Evolutionary conservation across 2,329 filamentous ascomycete genomes (phyloP).

Genomic region (Phialemonium atrogriseum): DNA sequence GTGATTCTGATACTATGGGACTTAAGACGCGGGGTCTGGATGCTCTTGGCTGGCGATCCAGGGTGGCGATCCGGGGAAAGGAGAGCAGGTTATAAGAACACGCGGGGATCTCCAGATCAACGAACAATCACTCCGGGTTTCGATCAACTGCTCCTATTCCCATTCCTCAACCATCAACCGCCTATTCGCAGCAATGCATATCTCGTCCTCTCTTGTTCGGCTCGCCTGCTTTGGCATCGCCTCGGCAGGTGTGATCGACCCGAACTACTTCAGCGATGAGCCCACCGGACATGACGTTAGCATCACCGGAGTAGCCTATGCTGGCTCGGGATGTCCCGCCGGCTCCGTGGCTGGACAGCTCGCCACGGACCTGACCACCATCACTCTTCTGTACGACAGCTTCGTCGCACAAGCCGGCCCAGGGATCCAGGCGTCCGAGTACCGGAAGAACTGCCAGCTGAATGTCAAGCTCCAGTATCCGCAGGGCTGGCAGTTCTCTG

Average conservation of each 20-base stretch:
- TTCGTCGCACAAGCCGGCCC: constrained; percentile 42
- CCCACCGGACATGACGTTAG: constrained; percentile 17
- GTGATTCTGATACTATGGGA: too few species aligned
- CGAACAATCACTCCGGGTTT: too few species aligned
- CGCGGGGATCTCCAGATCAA: too few species aligned
- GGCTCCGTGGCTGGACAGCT: constrained; percentile 15
- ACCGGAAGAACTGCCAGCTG: constrained; percentile 45
- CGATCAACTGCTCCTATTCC: too few species aligned
- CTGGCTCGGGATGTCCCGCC: constrained; percentile 19
- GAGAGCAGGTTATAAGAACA: too few species aligned
- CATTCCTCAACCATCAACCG: too few species aligned
- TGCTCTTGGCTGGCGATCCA: too few species aligned
- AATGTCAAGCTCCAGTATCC: constrained; percentile 43
- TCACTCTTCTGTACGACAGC: constrained; percentile 44
- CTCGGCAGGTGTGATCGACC: neutral
- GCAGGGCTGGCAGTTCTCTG: constrained; percentile 42
- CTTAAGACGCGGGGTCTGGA: too few species aligned
- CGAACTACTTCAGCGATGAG: too few species aligned
- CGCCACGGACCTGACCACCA: constrained; percentile 16
- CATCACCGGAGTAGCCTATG: constrained; percentile 16
- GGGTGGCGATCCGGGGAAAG: too few species aligned
- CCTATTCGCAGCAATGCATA: too few species aligned
- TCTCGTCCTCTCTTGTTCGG: neutral
- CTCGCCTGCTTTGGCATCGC: neutral
- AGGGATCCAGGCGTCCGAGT: constrained; percentile 29